Conservation (phyloP, 2,329 filamentous ascomycete genomes). For the Nigrospora osmanthi region DNA sequence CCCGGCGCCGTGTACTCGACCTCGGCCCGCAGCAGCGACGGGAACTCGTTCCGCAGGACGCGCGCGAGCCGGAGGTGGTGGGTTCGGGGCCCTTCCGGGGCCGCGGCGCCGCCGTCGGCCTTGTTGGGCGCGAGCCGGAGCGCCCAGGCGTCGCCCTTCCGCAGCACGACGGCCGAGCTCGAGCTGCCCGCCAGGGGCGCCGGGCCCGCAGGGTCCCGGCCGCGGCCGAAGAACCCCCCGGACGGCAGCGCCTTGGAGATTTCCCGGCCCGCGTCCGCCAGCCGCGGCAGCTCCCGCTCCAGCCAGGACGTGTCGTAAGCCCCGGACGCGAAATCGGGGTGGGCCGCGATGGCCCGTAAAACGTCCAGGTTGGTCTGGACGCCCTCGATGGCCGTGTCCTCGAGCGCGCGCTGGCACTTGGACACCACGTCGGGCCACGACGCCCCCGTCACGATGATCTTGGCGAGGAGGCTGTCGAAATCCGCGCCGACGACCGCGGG, state of each 20-base stretch:
- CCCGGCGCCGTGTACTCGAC: conserved; percentile 36
- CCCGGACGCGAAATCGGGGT: conserved; percentile 38
- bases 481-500: conserved; percentile 40
- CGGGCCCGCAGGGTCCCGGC: not conserved
- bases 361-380: conserved; percentile 51
- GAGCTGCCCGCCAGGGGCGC: not conserved
- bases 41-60: conserved; percentile 53
- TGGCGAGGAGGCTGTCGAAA: conserved; percentile 52
- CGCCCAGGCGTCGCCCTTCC: conserved; percentile 52
- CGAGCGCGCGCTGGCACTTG: conserved; percentile 46
- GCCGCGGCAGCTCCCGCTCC: conserved; percentile 32
- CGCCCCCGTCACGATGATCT: conserved; percentile 47
- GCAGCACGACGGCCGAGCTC: conserved; percentile 36
- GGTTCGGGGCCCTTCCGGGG: conserved; percentile 13
- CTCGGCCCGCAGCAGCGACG: conserved; percentile 43
- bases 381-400: conserved; percentile 46
- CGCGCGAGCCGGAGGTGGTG: conserved; percentile 38
- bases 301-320: conserved; percentile 50
- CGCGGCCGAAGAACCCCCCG: not conserved
- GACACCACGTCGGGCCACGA: conserved; percentile 42
- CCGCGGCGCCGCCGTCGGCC: conserved; percentile 8
- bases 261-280: conserved; percentile 15
- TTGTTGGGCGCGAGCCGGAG: conserved; percentile 31
- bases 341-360: conserved; percentile 43
- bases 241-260: not conserved